phyloP scores from a whole-genome alignment of 495 filamentous ascomycete genomes.

The Corynascus novoguineensis region DNA sequence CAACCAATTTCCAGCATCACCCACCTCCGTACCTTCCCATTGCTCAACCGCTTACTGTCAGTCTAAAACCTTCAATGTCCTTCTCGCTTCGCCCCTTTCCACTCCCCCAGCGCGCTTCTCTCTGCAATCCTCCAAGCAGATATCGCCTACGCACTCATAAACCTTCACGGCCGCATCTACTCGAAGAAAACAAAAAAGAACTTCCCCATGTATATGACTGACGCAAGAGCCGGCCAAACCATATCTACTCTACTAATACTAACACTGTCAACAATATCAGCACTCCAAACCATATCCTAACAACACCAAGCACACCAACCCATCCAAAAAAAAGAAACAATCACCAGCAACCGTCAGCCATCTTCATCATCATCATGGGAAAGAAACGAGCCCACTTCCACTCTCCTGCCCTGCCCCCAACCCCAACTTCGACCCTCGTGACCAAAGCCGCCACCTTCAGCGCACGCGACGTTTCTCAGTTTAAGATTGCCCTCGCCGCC shows the following conservation, averaged over 20 bases:
- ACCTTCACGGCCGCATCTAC: constrained; percentile 11
- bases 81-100: background rate
- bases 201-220: background rate
- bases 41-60: background rate
- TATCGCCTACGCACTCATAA: constrained; percentile 7
- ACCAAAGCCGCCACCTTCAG: too few relatives aligned
- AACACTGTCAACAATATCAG: background rate
- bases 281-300: background rate
- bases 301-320: background rate
- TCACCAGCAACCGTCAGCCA: too few relatives aligned
- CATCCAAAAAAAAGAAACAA: background rate
- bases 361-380: too few relatives aligned
- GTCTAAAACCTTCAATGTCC: background rate
- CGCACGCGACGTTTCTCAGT: constrained; percentile 2
- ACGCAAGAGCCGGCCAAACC: background rate
- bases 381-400: background rate
- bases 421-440: too few relatives aligned
- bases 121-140: background rate
- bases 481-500: constrained; percentile 20
- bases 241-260: background rate
- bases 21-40: background rate
- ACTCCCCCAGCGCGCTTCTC: constrained; percentile 1
- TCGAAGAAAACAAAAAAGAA: background rate
- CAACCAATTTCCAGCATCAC: too few relatives aligned
- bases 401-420: background rate